These are phyloP conservation scores for Aspergillus tanneri DNA, from an alignment of 2,329 filamentous ascomycete genomes.

Conservation along the genomic window DNA sequence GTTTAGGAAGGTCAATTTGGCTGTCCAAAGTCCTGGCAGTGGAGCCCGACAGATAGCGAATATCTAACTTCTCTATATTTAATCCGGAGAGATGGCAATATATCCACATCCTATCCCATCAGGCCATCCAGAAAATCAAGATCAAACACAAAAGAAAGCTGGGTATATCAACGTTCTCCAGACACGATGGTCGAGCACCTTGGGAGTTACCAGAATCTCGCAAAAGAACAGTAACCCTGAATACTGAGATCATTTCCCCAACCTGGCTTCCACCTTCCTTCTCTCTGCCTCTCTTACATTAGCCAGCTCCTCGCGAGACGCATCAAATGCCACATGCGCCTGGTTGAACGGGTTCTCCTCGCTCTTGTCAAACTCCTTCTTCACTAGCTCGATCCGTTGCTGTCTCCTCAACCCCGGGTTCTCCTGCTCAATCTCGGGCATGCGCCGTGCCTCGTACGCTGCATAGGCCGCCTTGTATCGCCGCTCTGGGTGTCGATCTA, in stretches of 20 bases:
- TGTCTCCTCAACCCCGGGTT: conserved; percentile 75
- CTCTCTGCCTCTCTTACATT: conserved; percentile 66
- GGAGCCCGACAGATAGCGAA: too few species aligned
- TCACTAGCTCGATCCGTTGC: conserved; percentile 79
- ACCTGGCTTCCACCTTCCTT: conserved; percentile 69
- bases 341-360: conserved; percentile 96
- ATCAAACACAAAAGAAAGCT: too few species aligned
- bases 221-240: background rate
- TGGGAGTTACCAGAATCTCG: too few species aligned
- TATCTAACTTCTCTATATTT: too few species aligned
- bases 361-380: conserved; percentile 92
- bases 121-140: too few species aligned
- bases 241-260: conserved; percentile 42
- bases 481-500: conserved; percentile 86
- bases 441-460: conserved; percentile 74
- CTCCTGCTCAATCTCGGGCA: conserved; percentile 83
- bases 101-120: too few species aligned
- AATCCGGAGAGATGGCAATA: too few species aligned
- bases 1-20: too few species aligned
- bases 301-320: conserved; percentile 71
- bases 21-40: too few species aligned
- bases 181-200: too few species aligned
- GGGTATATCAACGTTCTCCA: too few species aligned
- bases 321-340: conserved; percentile 71
- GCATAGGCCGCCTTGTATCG: conserved; percentile 83